phyloP scores from a whole-genome alignment of 164 flowering plant genomes.

The Nelumbo lutea region DNA sequence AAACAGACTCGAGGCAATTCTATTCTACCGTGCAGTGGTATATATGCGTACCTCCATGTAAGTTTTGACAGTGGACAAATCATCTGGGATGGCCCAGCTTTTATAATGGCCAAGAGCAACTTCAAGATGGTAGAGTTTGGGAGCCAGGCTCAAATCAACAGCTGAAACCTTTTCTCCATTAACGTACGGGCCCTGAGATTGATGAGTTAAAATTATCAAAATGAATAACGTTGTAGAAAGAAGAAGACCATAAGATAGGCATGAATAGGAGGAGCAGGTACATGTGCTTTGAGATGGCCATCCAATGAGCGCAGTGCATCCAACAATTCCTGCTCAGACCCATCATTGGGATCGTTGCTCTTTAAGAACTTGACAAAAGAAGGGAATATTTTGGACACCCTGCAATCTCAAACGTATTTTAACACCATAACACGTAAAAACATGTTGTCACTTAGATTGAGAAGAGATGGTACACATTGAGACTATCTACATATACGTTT shows the following conservation, averaged over 20 bases:
- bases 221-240: background rate
- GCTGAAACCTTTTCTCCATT: conserved; percentile 77
- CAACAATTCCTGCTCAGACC: conserved; percentile 73
- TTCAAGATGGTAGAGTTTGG: conserved; percentile 82
- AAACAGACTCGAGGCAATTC: too few relatives aligned
- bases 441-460: background rate
- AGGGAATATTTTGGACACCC: conserved; percentile 76
- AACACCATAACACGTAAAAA: background rate
- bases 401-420: conserved; percentile 16
- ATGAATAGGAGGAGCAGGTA: conserved; percentile 18
- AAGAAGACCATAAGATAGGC: background rate
- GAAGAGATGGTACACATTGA: background rate
- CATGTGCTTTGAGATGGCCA: conserved; percentile 82
- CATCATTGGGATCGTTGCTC: conserved; percentile 88
- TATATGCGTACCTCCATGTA: conserved; percentile 48
- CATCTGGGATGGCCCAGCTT: conserved; percentile 68
- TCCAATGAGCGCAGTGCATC: conserved; percentile 72
- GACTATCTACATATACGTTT: background rate
- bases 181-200: conserved; percentile 64
- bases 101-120: conserved; percentile 81
- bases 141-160: conserved; percentile 84
- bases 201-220: background rate
- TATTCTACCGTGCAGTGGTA: too few relatives aligned
- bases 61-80: conserved; percentile 37
- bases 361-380: conserved; percentile 65